Evolutionary conservation across 116 monocot genomes (phyloP).

Genomic region (Dioscorea cayenensis): DNA sequence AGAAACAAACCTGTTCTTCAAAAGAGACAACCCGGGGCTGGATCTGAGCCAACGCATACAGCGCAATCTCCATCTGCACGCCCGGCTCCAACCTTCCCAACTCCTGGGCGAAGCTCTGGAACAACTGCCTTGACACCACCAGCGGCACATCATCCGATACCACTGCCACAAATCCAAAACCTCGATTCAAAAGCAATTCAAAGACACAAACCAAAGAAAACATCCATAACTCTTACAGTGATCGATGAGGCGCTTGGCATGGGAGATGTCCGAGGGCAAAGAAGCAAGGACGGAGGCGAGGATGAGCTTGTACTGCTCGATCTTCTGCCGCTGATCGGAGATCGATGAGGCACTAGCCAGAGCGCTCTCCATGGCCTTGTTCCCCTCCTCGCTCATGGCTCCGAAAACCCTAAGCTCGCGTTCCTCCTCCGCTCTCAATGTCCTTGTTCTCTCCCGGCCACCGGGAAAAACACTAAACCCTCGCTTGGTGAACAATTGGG

Average conservation of each 20-base stretch:
- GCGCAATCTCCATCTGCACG: slow-evolving; percentile 82
- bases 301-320: slow-evolving; percentile 87
- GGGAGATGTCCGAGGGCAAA: slow-evolving; percentile 32
- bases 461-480: too few species aligned
- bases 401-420: not conserved
- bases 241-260: slow-evolving; percentile 83
- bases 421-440: not conserved
- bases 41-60: slow-evolving; percentile 69
- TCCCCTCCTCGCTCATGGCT: not conserved
- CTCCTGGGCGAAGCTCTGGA: slow-evolving; percentile 87
- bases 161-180: slow-evolving; percentile 26
- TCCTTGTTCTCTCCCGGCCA: too few species aligned
- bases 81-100: slow-evolving; percentile 57
- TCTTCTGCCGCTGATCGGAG: slow-evolving; percentile 83
- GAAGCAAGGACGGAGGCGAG: slow-evolving; percentile 66
- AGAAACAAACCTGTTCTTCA: slow-evolving; percentile 74
- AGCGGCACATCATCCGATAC: slow-evolving; percentile 88
- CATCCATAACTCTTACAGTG: slow-evolving; percentile 40
- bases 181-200: not conserved
- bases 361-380: slow-evolving; percentile 56
- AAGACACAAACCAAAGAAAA: not conserved
- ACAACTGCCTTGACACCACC: slow-evolving; percentile 88
- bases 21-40: slow-evolving; percentile 94
- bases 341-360: slow-evolving; percentile 63
- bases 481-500: too few species aligned